Evolutionary conservation across 108 stramenopile genomes (phyloP).

Genomic region (Nitzschia palea): DNA sequence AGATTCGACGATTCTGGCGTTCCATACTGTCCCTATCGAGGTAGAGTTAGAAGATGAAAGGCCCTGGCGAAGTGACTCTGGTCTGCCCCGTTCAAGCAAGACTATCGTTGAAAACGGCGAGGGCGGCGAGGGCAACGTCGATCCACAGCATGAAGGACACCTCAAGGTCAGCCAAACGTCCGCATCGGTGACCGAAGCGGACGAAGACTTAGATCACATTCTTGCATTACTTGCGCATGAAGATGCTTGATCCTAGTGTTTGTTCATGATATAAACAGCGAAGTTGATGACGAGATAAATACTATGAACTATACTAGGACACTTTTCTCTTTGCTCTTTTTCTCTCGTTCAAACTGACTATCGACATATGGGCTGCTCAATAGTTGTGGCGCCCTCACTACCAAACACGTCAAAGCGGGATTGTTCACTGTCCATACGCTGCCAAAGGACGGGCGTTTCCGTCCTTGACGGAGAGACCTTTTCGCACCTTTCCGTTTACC

Average conservation of each 20-base stretch:
- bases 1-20: not conserved
- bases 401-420: not conserved
- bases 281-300: too few relatives aligned
- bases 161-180: not conserved
- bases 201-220: constrained; percentile 11
- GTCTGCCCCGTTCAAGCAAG: not conserved
- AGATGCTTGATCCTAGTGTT: not conserved
- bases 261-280: too few relatives aligned
- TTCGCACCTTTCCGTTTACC: not conserved
- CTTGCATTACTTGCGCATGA: not conserved
- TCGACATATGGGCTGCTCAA: constrained; percentile 1
- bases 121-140: not conserved
- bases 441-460: not conserved
- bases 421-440: not conserved
- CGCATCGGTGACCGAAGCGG: not conserved
- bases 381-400: not conserved
- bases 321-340: too few relatives aligned
- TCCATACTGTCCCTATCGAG: constrained; percentile 5
- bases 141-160: not conserved
- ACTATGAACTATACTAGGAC: not conserved
- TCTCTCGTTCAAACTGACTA: too few relatives aligned
- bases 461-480: constrained; percentile 8
- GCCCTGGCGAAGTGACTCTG: constrained; percentile 10
- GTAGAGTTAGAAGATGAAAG: constrained; percentile 11
- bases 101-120: not conserved